Evolutionary conservation across 2,329 filamentous ascomycete genomes (phyloP).

Genomic region (Fonsecaea monophora): DNA sequence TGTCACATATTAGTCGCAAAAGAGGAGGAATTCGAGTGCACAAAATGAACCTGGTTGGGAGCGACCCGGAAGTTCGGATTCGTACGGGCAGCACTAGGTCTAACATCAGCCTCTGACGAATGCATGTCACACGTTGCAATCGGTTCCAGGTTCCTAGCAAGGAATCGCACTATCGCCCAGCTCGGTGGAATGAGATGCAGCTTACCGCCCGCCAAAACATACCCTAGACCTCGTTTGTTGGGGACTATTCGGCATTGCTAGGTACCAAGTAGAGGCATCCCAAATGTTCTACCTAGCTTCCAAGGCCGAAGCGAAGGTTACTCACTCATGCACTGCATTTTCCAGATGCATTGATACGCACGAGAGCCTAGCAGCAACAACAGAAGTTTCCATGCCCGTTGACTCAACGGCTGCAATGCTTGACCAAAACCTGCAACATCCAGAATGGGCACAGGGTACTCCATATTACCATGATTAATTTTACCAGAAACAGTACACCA

Average conservation of each 20-base stretch:
- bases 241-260: background rate
- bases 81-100: conserved; percentile 15
- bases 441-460: background rate
- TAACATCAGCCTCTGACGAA: conserved; percentile 28
- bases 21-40: background rate
- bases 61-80: conserved; percentile 30
- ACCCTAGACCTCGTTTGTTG: conserved; percentile 12
- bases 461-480: background rate
- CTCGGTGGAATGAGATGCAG: conserved; percentile 4
- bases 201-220: conserved; percentile 21
- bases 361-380: conserved; percentile 3
- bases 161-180: conserved; percentile 10
- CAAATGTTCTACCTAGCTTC: conserved; percentile 7
- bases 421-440: background rate
- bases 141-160: conserved; percentile 15
- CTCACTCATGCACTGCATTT: conserved; percentile 21
- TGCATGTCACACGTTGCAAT: conserved; percentile 31
- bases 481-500: conserved; percentile 15
- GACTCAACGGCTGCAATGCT: background rate
- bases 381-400: background rate
- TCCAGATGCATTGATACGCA: conserved; percentile 19
- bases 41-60: background rate
- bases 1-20: background rate
- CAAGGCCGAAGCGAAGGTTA: conserved; percentile 28
- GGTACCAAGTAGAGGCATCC: background rate